Evolutionary conservation across 1,284 basidiomycete genomes (phyloP).

Genomic region (Phenoliferia sp.): DNA sequence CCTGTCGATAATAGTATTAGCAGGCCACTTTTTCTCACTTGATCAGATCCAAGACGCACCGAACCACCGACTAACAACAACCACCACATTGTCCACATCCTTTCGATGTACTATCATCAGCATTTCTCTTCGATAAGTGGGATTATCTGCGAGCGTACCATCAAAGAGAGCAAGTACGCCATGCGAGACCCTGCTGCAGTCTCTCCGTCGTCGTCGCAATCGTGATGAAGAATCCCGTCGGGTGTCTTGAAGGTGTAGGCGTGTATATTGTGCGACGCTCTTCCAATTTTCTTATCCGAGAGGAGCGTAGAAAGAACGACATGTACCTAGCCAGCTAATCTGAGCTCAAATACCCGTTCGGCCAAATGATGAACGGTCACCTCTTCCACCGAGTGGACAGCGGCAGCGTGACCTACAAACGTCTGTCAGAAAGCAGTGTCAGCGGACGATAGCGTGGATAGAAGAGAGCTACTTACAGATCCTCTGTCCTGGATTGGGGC

Average conservation of each 20-base stretch:
- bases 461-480: constrained; percentile 12
- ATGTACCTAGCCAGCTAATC: constrained; percentile 13
- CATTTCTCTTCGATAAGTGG: no score
- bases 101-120: background rate
- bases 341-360: background rate
- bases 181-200: constrained; percentile 80
- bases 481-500: constrained; percentile 24
- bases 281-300: constrained; percentile 25
- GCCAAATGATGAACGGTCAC: background rate
- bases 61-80: constrained; percentile 58
- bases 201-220: constrained; percentile 91
- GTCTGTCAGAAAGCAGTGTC: constrained; percentile 7
- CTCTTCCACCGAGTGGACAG: constrained; percentile 18
- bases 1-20: background rate
- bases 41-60: no score
- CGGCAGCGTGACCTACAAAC: constrained; percentile 27
- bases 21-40: no score
- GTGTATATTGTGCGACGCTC: constrained; percentile 28
- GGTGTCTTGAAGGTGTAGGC: constrained; percentile 18
- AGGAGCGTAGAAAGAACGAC: constrained; percentile 24
- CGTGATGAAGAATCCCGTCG: constrained; percentile 39
- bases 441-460: background rate
- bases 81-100: constrained; percentile 58
- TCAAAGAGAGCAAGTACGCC: constrained; percentile 78
- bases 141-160: constrained; percentile 61